These are phyloP conservation scores for Colletotrichum sp. DNA, from an alignment of 2,329 filamentous ascomycete genomes.

Conservation along the genomic window DNA sequence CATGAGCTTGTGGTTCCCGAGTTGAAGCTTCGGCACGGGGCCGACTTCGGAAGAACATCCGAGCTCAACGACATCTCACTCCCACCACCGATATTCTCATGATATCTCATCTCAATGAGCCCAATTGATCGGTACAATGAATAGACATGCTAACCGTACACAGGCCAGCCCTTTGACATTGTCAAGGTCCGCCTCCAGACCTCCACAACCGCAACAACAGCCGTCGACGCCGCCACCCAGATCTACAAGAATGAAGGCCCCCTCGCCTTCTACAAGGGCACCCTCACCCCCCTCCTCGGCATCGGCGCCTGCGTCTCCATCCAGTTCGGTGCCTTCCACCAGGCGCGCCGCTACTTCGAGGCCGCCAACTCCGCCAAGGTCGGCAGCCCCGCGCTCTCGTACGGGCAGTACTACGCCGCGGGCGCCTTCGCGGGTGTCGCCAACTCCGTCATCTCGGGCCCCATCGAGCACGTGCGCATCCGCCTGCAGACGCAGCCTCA, in stretches of 20 bases:
- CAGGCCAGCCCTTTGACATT: conserved; percentile 82
- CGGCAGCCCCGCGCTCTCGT: conserved; percentile 66
- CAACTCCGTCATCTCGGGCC: conserved; percentile 86
- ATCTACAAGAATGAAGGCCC: conserved; percentile 91
- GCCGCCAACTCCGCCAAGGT: conserved; percentile 68
- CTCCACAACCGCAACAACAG: conserved; percentile 78
- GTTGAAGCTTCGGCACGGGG: neutral
- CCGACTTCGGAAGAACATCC: neutral
- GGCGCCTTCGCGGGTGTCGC: conserved; percentile 92
- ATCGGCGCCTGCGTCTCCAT: conserved; percentile 98
- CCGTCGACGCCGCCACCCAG: conserved; percentile 78
- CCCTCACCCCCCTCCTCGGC: conserved; percentile 89
- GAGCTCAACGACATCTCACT: neutral
- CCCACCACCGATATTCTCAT: neutral
- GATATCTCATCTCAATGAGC: neutral
- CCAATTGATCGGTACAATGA: neutral
- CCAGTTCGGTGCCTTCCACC: conserved; percentile 97
- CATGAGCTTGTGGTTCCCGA: neutral
- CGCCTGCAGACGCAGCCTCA: conserved; percentile 96
- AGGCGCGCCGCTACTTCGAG: conserved; percentile 86
- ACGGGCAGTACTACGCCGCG: conserved; percentile 86
- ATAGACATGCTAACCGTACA: neutral
- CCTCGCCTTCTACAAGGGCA: conserved; percentile 97
- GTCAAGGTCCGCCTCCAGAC: conserved; percentile 98
- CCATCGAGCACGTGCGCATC: conserved; percentile 97